Evolutionary conservation across 2,329 filamentous ascomycete species (phyloP), one percentile per base, ranked within the genome.

Genomic region (Alternaria sp.): DNA sequence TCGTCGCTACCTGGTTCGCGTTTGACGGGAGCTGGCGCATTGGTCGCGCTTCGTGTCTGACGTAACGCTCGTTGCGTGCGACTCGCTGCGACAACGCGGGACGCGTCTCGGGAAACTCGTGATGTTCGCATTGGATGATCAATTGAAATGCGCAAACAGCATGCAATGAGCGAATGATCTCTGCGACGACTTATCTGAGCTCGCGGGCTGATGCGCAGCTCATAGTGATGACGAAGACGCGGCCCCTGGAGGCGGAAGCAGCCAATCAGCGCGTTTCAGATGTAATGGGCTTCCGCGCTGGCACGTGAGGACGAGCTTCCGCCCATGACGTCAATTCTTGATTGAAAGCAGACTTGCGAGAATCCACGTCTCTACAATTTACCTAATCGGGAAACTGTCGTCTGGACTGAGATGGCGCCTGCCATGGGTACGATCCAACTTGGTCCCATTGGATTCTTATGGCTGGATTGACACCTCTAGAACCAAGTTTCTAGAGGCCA

Each of bases 41-140:
- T 77, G 21, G 68, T 62, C 51, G 61, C 66, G 52, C 73, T 69
- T 57, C 73, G 73, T n/a, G 73, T 73, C 64, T 76, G 77, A 68
- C 75, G 77, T 69, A 73, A 69, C 63, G 73, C 66, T 30, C 67
- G 70, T 45, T 65, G 67, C 32, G 64, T 63, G 59, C 73, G 76
- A 62, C 63, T 75, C 58, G 73, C 73, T 46, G 75, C 69, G 54
- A 79, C 61, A 56, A 77, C 70, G 54, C 71, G 77, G 30, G 73
- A 66, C 6, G 77, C 77, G 66, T 80, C 78, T 58, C 74, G 78
- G 61, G 79, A 77, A 49, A 80, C 71, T 56, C 78, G 77, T 23
- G 79, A 80, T 55, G 78, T 77, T 12, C 77, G 76, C 79, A 80
- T 80, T 45, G 56, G 5, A 49, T 30, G 9, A 11, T 23, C 13